Evolutionary conservation across 1,139 yeast species (phyloP), one percentile per base, ranked within the genome.

Genomic region (Candida gigantensis): DNA sequence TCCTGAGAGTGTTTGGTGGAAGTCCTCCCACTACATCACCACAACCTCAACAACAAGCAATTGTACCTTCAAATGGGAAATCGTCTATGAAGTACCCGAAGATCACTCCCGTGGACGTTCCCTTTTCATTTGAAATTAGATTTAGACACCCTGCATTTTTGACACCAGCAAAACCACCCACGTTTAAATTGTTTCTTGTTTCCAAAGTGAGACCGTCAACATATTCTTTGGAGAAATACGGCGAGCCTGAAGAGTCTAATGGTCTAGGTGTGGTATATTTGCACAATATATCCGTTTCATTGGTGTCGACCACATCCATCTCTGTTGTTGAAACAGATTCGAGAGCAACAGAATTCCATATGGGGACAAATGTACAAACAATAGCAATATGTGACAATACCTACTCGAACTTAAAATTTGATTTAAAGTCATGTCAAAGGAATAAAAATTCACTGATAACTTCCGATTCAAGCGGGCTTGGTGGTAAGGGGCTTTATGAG

Each of bases 261-360:
- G 80, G 80, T 0, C 51, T 73, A 30, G 81, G 81, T 0, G 58
- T 66, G 10, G 53, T 76, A 0, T 74, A 68, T 45, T 46, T 76
- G 27, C 74, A 69, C 34, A 51, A 54, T 23, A 47, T 76, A 14
- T 45, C 47, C 7, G 55, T 74, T 4, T 68, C 63, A n/a, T 47
- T 76, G 23, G 49, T 49, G 2, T 48, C 60, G 3, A 53, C 56
- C 10, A 70, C 75, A 0, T 34, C 45, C 3, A 51, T 62, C 2
- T 64, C 72, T 10, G 75, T 66, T 2, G 40, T 63, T n/a, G 73
- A 66, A 37, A 47, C 45, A 15, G 68, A 61, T 39, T 63, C 65
- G 0, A 37, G 44, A 2, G 14, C 32, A 4, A 41, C 45, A 9
- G 62, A 58, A 28, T 51, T 58, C 19, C 74, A 69, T 42, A 52